phyloP scores from a whole-genome alignment of 2,329 filamentous ascomycete genomes.

The Calonectria leucothoes region DNA sequence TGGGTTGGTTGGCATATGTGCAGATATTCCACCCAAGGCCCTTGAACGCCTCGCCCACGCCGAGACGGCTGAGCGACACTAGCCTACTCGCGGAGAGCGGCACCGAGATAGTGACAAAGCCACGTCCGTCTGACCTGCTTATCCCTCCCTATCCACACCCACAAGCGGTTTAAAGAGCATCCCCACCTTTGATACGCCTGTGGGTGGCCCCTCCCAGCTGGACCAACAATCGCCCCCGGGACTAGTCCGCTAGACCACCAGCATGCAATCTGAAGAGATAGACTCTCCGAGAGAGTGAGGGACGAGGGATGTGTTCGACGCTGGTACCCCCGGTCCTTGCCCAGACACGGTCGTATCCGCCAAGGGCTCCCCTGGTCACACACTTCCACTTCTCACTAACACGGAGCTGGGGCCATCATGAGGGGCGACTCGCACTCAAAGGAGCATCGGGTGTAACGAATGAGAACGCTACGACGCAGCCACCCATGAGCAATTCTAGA shows the following conservation, averaged over 20 bases:
- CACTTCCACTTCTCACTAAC: conserved; percentile 8
- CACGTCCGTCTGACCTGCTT: conserved; percentile 16
- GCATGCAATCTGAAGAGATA: conserved; percentile 11
- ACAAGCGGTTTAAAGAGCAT: conserved; percentile 4
- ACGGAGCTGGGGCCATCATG: neutral
- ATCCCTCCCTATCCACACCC: conserved; percentile 11
- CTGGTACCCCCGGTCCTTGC: neutral
- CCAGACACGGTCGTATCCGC: neutral
- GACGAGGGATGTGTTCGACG: conserved; percentile 3
- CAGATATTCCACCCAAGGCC: conserved; percentile 7
- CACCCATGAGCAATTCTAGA: conserved; percentile 24
- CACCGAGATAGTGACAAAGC: conserved; percentile 26
- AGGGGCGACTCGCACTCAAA: conserved; percentile 1
- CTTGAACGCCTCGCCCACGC: conserved; percentile 16
- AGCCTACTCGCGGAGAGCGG: conserved; percentile 19
- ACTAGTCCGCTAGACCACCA: neutral
- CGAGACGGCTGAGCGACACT: conserved; percentile 23
- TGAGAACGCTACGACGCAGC: conserved; percentile 7
- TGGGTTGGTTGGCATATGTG: neutral
- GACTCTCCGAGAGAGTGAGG: neutral
- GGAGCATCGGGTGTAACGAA: conserved; percentile 18
- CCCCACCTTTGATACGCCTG: conserved; percentile 18
- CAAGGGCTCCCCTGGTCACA: conserved; percentile 12
- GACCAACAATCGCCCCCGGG: neutral
- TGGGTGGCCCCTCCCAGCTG: neutral